A percentile compares a stretch with the other conserved stretches of the same genome.
These are phyloP conservation scores for Exophiala phaeomuriformis DNA, from an alignment of 2,329 filamentous ascomycete species.

Conservation along the genomic window DNA sequence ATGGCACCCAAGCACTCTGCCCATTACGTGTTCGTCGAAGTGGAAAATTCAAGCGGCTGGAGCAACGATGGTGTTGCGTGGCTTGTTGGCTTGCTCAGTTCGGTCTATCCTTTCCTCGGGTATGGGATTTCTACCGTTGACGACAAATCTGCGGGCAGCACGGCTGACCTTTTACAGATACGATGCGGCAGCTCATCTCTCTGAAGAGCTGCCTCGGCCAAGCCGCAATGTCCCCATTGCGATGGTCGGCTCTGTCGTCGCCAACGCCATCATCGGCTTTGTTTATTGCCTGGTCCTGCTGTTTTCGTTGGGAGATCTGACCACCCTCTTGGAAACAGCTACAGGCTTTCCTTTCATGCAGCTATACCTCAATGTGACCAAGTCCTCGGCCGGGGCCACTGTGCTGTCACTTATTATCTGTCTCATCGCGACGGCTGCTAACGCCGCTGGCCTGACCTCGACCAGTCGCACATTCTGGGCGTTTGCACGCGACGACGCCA, in stretches of 20 bases:
- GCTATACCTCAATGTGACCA: slow-evolving; percentile 32
- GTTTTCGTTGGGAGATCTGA: slow-evolving; percentile 30
- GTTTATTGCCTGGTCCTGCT: slow-evolving; percentile 34
- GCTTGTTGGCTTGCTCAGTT: slow-evolving; percentile 35
- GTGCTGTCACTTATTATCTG: slow-evolving; percentile 31
- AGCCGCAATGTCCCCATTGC: slow-evolving; percentile 31
- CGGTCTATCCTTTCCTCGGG: slow-evolving; percentile 31
- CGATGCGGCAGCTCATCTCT: slow-evolving; percentile 29
- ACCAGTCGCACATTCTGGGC: slow-evolving; percentile 34
- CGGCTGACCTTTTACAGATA: slow-evolving; percentile 1
- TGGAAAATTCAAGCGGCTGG: slow-evolving; percentile 31
- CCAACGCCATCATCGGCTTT: slow-evolving; percentile 34
- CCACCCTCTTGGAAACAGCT: neutral
- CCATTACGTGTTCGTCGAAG: slow-evolving; percentile 33
- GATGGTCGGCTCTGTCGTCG: slow-evolving; percentile 32
- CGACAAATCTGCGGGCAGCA: slow-evolving; percentile 16
- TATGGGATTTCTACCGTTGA: neutral
- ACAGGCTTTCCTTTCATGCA: slow-evolving; percentile 43
- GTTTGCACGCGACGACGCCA: slow-evolving; percentile 38
- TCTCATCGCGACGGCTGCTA: slow-evolving; percentile 27
- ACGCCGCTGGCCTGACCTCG: slow-evolving; percentile 32
- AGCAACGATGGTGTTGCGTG: slow-evolving; percentile 31
- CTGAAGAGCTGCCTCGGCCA: slow-evolving; percentile 35
- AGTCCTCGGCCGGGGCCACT: slow-evolving; percentile 28
- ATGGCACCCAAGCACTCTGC: slow-evolving; percentile 30